A percentile compares a stretch with the other conserved stretches of the same genome.
Conservation (phyloP, 345 rosid species). For the Cardamine occulta region DNA sequence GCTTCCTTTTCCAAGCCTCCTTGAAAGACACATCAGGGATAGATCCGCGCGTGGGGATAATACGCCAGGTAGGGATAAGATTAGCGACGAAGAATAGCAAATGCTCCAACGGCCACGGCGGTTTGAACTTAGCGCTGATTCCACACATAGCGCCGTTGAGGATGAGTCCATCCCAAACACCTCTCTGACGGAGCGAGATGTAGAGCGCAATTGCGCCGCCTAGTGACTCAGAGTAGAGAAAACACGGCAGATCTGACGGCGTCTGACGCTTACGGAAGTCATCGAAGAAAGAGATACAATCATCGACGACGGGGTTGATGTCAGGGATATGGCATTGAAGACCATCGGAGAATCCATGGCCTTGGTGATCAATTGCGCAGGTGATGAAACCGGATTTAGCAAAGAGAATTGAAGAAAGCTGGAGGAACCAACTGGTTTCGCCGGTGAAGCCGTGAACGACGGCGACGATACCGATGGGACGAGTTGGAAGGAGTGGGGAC, state of each 20-base stretch:
- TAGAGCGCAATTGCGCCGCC: slow-evolving; percentile 93
- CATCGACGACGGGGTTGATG: slow-evolving; percentile 80
- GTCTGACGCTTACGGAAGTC: slow-evolving; percentile 59
- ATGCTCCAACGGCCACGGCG: slow-evolving; percentile 96
- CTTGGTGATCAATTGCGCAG: slow-evolving; percentile 95
- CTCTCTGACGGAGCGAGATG: slow-evolving; percentile 70
- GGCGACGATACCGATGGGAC: slow-evolving; percentile 62
- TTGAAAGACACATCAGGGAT: slow-evolving; percentile 72
- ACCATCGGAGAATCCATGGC: slow-evolving; percentile 96
- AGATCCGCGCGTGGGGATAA: slow-evolving; percentile 84
- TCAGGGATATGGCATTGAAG: slow-evolving; percentile 76
- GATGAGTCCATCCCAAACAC: slow-evolving; percentile 79
- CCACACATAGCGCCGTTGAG: slow-evolving; percentile 99
- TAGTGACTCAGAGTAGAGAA: slow-evolving; percentile 82
- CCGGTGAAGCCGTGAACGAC: slow-evolving; percentile 95
- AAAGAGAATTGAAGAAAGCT: slow-evolving; percentile 74
- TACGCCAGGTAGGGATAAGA: slow-evolving; percentile 84
- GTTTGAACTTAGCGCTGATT: slow-evolving; percentile 84
- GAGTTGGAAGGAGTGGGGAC: slow-evolving; percentile 67
- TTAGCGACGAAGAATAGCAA: slow-evolving; percentile 65
- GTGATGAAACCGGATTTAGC: slow-evolving; percentile 78
- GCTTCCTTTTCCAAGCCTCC: slow-evolving; percentile 82
- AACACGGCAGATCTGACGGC: slow-evolving; percentile 63
- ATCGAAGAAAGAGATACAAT: slow-evolving; percentile 71
- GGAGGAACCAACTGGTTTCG: slow-evolving; percentile 81